These are phyloP conservation scores for Aspergillus haitiensis DNA, from an alignment of 495 filamentous ascomycete genomes.

Conservation along the genomic window DNA sequence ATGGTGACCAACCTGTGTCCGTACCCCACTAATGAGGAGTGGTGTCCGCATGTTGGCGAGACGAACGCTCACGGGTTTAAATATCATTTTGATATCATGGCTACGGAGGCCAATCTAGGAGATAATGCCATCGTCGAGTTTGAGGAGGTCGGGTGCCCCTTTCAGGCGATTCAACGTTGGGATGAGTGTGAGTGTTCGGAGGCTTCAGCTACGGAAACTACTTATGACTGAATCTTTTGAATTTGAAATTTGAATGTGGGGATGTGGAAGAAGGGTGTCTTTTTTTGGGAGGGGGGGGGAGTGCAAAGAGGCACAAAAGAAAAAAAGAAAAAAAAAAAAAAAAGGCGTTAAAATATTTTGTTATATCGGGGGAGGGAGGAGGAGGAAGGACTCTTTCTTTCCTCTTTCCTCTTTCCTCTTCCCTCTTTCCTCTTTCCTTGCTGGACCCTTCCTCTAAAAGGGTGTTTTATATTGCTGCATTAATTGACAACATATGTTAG, in stretches of 20 bases:
- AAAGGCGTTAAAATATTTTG: too few species aligned
- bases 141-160: slow-evolving; percentile 9
- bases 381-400: too few species aligned
- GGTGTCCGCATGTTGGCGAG: slow-evolving; percentile 13
- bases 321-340: too few species aligned
- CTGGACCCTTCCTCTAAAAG: too few species aligned
- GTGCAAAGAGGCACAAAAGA: too few species aligned
- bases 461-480: too few species aligned
- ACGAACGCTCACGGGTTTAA: slow-evolving; percentile 9
- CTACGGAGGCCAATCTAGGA: slow-evolving; percentile 1
- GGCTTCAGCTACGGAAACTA: too few species aligned
- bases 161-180: background rate
- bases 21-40: slow-evolving; percentile 13
- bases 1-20: slow-evolving; percentile 20
- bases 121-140: slow-evolving; percentile 20
- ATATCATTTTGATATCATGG: slow-evolving; percentile 21
- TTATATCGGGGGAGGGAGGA: too few species aligned
- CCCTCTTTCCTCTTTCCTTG: too few species aligned
- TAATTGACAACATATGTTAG: too few species aligned
- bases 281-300: too few species aligned
- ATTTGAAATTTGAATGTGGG: background rate
- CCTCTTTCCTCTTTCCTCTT: too few species aligned
- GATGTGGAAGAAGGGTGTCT: background rate
- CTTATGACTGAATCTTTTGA: background rate
- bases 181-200: slow-evolving; percentile 11